Evolutionary conservation across 1,284 basidiomycete species (phyloP), one percentile per base, ranked within the genome.

Genomic region (Cystobasidiaceae sp.): DNA sequence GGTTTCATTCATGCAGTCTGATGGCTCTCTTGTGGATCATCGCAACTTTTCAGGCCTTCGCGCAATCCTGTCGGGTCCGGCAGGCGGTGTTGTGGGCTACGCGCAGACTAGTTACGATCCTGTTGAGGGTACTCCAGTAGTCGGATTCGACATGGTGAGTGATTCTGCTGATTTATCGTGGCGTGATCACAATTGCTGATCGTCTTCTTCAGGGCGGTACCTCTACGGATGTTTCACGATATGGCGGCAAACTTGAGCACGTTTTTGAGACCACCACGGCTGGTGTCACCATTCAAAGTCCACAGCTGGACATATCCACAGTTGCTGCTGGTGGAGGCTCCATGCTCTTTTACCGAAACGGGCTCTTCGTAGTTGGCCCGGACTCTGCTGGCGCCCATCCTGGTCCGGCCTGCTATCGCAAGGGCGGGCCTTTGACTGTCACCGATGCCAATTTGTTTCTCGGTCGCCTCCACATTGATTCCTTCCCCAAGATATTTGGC

Each of bases 201-300:
- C 54, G 23, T 11, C 17, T 17, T 30, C 19, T 15, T 41, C 32
- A 67, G 67, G 91, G 91, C 4, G 92, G 92, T 0, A 96, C 92
- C 0, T 88, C 86, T 0, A 93, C 90, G 0, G 92, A 96, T 72
- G 91, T 96, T 0, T 91, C 89, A 3, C 83, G 92, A 8, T 96
- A 86, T 74, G 87, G 85, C 23, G 91, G 91, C 0, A 80, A 85
- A 32, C 93, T 90, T 74, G 90, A 94, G 75, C 82, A 87, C 28
- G 88, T 92, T 0, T 90, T 90, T 75, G 91, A 96, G 76, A 90
- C 91, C 0, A 90, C 88, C 0, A 91, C 92, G 0, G 92, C 91
- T 0, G 90, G 91, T 0, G 86, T 94, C 13, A 87, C 87, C 0
- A 89, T 96, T 60, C 88, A 91, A 73, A 86, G 85, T 17, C 89